phyloP scores from a whole-genome alignment of 1,139 yeast species.

The Blastobotrys proliferans region DNA sequence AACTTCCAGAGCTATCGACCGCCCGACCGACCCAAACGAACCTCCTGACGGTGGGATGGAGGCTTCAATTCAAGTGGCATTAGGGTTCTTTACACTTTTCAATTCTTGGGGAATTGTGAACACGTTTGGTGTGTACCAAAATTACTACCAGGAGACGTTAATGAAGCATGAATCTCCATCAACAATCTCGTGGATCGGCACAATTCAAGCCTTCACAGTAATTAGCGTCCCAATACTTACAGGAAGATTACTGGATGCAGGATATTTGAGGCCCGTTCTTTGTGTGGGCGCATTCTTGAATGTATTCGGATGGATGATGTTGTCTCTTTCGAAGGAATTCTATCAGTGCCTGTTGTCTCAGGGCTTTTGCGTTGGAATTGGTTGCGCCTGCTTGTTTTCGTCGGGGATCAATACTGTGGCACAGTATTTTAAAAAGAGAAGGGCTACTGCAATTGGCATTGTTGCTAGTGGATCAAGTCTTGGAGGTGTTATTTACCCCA shows the following conservation, averaged over 20 bases:
- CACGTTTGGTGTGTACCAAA: slow-evolving; percentile 58
- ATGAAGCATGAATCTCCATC: slow-evolving; percentile 41
- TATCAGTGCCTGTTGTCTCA: slow-evolving; percentile 57
- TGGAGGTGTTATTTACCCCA: slow-evolving; percentile 35
- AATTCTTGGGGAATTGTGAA: slow-evolving; percentile 58
- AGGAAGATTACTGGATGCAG: slow-evolving; percentile 57
- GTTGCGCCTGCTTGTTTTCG: slow-evolving; percentile 41
- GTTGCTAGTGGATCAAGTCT: slow-evolving; percentile 56
- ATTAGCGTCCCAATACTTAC: slow-evolving; percentile 52
- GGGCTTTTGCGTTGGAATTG: slow-evolving; percentile 52
- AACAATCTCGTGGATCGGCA: slow-evolving; percentile 61
- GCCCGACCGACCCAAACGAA: no score
- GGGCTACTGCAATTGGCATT: slow-evolving; percentile 54
- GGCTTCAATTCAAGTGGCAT: slow-evolving; percentile 34
- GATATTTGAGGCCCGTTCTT: slow-evolving; percentile 28
- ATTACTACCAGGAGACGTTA: slow-evolving; percentile 49
- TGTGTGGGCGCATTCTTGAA: slow-evolving; percentile 46
- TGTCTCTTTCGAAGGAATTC: slow-evolving; percentile 47
- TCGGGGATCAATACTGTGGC: slow-evolving; percentile 27
- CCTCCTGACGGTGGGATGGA: slow-evolving; percentile 32
- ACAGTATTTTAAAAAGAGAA: slow-evolving; percentile 51
- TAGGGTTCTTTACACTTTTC: slow-evolving; percentile 46
- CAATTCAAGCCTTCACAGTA: slow-evolving; percentile 53
- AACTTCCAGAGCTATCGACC: no score
- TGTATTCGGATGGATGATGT: slow-evolving; percentile 48